Evolutionary conservation across 1,284 basidiomycete species (phyloP), one percentile per base, ranked within the genome.

Genomic region (Ustilago curta): DNA sequence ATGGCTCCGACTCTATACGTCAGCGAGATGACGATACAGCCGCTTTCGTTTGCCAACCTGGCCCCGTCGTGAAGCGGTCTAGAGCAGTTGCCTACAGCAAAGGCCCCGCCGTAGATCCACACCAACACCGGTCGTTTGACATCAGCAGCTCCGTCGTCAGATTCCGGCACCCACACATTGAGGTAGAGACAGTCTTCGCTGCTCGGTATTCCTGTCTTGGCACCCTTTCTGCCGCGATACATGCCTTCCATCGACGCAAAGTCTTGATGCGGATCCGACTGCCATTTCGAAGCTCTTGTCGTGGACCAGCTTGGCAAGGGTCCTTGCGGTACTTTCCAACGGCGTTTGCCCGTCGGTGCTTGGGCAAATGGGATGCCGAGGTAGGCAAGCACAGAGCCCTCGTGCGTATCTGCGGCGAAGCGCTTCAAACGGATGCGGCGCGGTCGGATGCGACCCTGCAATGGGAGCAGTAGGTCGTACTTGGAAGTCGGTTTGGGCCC

Each of bases 321-420:
- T 6, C 62, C 66, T 44, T 68, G 73, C 2, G 91, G 91, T 27
- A 89, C 87, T 68, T 88, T 88, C 86, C 91, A 91, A 8, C 90
- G 87, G 21, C 89, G 84, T 6, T 70, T 31, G 0, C 89, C 89
- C 5, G 88, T 76, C 0, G 90, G 91, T 23, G 90, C 87, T 65
- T 89, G 85, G 18, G 90, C 91, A 70, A 88, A 92, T 0, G 90
- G 91, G 48, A 93, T 89, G 1, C 91, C 91, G 3, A 91, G 86
- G 74, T 89, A 91, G 1, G 89, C 89, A 8, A 89, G 88, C 5
- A 88, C 87, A 7, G 31, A 60, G 18, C 73, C 70, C 1, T 19
- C 32, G 1, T 27, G 25, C 5, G 67, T 64, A 5, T 43, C 19
- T 31, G 56, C n/a, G 4, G 27, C 7, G 50, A 76, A 77, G 5